Evolutionary conservation across 2,329 filamentous ascomycete species (phyloP).

Genomic region (Neofusicoccum ribis): DNA sequence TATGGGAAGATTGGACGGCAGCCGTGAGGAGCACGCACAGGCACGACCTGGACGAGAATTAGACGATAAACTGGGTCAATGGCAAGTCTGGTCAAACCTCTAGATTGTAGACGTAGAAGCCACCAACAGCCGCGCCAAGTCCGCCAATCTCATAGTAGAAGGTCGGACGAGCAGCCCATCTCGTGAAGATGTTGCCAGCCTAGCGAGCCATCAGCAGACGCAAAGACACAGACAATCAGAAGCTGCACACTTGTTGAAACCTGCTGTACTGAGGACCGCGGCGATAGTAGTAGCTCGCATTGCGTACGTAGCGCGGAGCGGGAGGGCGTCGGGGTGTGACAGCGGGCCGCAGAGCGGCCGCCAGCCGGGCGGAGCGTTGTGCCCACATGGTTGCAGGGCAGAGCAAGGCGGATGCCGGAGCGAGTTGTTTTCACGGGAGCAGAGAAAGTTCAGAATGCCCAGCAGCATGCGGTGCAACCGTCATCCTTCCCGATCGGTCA

Average conservation of each 20-base stretch:
- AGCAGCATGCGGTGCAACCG: neutral
- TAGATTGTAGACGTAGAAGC: constrained; percentile 68
- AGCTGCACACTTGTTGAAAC: constrained; percentile 25
- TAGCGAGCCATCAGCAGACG: neutral
- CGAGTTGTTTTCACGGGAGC: neutral
- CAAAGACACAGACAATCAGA: no score
- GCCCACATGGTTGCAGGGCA: neutral
- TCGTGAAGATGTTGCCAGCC: constrained; percentile 27
- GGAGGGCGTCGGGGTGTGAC: neutral
- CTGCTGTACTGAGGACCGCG: constrained; percentile 28
- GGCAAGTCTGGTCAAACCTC: constrained; percentile 44
- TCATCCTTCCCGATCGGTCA: neutral
- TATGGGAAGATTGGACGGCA: no score
- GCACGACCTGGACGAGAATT: neutral
- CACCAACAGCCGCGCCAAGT: constrained; percentile 44
- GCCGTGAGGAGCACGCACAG: neutral
- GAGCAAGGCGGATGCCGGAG: neutral
- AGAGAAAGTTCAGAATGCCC: neutral
- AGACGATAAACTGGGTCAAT: neutral
- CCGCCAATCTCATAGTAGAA: constrained; percentile 49
- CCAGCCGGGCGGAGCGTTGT: neutral
- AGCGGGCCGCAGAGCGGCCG: neutral
- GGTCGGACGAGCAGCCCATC: constrained; percentile 46
- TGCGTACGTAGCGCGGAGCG: neutral
- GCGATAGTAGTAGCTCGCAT: constrained; percentile 12